These are phyloP conservation scores for Pyrrhoderma lamaoense DNA, from an alignment of 1,284 basidiomycete genomes.

Conservation along the genomic window DNA sequence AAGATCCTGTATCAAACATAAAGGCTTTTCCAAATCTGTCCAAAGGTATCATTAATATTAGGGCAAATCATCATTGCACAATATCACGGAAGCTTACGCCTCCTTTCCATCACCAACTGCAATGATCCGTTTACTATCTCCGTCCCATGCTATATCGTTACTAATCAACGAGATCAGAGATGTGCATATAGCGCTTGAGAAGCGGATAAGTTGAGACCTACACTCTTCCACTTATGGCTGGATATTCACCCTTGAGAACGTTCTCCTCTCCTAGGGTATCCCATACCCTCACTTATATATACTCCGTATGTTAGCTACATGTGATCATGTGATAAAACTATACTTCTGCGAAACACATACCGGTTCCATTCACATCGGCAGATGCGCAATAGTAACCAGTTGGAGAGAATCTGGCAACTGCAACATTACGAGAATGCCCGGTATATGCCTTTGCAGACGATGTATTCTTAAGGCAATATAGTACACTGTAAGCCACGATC, in stretches of 20 bases:
- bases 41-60: background rate
- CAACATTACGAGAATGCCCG: conserved; percentile 80
- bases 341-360: no score
- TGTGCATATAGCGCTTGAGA: background rate
- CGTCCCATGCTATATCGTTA: conserved; percentile 95
- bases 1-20: conserved; percentile 82
- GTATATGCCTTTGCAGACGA: conserved; percentile 54
- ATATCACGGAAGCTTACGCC: conserved; percentile 43
- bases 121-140: conserved; percentile 92
- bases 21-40: conserved; percentile 80
- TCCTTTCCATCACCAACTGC: conserved; percentile 95
- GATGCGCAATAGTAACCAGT: conserved; percentile 95
- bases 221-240: conserved; percentile 78
- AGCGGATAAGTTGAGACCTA: conserved; percentile 31
- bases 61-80: conserved; percentile 1
- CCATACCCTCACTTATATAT: conserved; percentile 74
- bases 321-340: no score
- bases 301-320: no score
- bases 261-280: conserved; percentile 88
- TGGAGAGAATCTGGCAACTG: conserved; percentile 88
- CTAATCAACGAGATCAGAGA: conserved; percentile 30
- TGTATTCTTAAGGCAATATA: conserved; percentile 40
- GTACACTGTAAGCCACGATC: conserved; percentile 6
- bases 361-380: conserved; percentile 73
- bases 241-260: conserved; percentile 78